Evolutionary conservation across 225 moss, liverwort and hornwort species (phyloP), one percentile per base, ranked within the genome.

Genomic region (Physcomitrium patens): DNA sequence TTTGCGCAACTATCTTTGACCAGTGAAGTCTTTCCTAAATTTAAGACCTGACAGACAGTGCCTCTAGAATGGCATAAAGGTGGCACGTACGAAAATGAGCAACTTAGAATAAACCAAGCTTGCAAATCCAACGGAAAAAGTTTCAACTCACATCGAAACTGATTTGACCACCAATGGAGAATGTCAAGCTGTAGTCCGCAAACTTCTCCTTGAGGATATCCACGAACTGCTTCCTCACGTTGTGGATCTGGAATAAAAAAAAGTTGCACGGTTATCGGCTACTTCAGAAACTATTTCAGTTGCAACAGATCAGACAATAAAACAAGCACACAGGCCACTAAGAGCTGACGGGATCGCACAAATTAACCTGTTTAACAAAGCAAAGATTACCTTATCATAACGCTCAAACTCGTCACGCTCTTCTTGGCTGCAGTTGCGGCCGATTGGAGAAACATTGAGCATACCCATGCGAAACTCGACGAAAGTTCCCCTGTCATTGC

Each of bases 391-490:
- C 90, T 93, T 99, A 64, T 95, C 97, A 55, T 91, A 99, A 22
- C 86, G 89, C 83, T 99, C 91, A 68, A 89, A 99, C 60, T 99
- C 97, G 0, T 73, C 82, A 41, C 91, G 93, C 78, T 99, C 97
- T 53, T 90, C 91, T 51, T 95, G 91, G 57, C 83, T 91, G 85
- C 94, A 99, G 75, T 99, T 99, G 75, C 97, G 92, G 66, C 94
- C 94, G 46, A 99, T 91, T 7, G 97, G 93, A 43, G 93, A 99
- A 12, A 99, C 81, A 52, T 99, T 99, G 24, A 99, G 76, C 97
- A 99, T 99, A 67, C 97, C 97, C 91, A 81, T 91, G 61, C 94
- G 90, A 85, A 95, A 94, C 63, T 99, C 94, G 20, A 99, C 65
- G 76, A 94, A 99, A 3, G 97, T 99, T 26, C 97, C 97, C 69